A percentile compares a stretch with the other conserved stretches of the same genome.
Evolutionary conservation across 2,329 filamentous ascomycete genomes (phyloP).

Genomic region (Fusarium brachygibbosum): DNA sequence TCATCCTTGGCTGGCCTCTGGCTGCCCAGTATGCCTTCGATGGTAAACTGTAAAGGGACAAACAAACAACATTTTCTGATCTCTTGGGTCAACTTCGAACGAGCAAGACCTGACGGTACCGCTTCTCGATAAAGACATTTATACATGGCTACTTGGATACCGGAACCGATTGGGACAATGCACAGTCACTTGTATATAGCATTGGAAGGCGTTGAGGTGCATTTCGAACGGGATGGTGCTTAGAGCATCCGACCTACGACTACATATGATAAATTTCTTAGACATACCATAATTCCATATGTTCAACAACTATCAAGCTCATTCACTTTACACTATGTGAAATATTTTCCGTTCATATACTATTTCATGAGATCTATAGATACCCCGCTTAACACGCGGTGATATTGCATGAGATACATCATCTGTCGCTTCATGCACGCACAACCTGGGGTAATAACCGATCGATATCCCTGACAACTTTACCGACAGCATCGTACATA

Average conservation of each 20-base stretch:
- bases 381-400: conserved; percentile 5
- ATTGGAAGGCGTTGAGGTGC: conserved; percentile 50
- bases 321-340: neutral
- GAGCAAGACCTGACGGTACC: conserved; percentile 39
- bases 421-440: conserved; percentile 5
- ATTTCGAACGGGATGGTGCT: conserved; percentile 41
- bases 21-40: conserved; percentile 50
- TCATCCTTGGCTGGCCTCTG: conserved; percentile 55
- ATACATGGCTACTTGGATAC: conserved; percentile 19
- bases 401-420: conserved; percentile 13
- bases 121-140: conserved; percentile 28
- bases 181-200: conserved; percentile 49
- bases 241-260: conserved; percentile 44
- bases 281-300: conserved; percentile 49
- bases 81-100: conserved; percentile 29
- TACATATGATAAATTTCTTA: conserved; percentile 46
- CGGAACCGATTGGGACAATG: conserved; percentile 36
- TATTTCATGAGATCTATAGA: neutral
- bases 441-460: conserved; percentile 22
- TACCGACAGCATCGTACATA: conserved; percentile 22
- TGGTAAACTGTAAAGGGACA: conserved; percentile 50
- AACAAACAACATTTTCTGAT: conserved; percentile 8
- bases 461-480: conserved; percentile 11
- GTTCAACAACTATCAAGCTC: conserved; percentile 23
- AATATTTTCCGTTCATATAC: no score